phyloP scores from a whole-genome alignment of 2,329 filamentous ascomycete species.

The Calonectria fujianensis region DNA sequence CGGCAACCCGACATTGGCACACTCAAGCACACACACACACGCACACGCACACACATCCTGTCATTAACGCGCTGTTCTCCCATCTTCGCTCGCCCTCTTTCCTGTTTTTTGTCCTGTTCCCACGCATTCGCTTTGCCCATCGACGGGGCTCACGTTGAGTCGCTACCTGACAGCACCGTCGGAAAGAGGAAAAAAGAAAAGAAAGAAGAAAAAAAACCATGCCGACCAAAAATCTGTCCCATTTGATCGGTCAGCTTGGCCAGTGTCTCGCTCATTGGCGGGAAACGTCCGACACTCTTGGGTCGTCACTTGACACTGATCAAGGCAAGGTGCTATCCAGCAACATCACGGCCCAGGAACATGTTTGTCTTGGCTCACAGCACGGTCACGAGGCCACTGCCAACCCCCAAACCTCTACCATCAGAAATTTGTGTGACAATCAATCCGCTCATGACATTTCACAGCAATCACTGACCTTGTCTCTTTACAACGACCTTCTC shows the following conservation, averaged over 20 bases:
- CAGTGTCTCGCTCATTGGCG: slow-evolving; percentile 25
- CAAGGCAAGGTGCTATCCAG: not conserved
- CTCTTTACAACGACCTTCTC: slow-evolving; percentile 1
- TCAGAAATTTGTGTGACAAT: not conserved
- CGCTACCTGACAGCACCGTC: not conserved
- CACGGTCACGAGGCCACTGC: not conserved
- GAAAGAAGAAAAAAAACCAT: not conserved
- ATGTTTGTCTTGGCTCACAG: slow-evolving; percentile 1
- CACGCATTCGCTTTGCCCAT: not conserved
- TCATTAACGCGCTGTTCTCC: slow-evolving; percentile 18
- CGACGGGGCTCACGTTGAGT: not conserved
- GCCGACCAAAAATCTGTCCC: not conserved
- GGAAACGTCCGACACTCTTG: not conserved
- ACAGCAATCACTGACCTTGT: not conserved
- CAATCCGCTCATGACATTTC: not conserved
- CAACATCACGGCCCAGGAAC: slow-evolving; percentile 1
- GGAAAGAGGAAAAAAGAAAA: not conserved
- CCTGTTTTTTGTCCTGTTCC: not conserved
- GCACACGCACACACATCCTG: slow-evolving; percentile 9
- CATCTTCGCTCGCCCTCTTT: not conserved
- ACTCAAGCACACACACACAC: not conserved
- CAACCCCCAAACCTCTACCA: not conserved
- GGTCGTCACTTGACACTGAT: not conserved
- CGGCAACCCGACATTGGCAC: slow-evolving; percentile 9
- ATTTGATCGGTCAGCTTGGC: not conserved